Percentiles rank a stretch among this genome's conserved stretches.
These are phyloP conservation scores for Blastomyces silverae DNA, from an alignment of 2,329 filamentous ascomycete genomes.

Conservation along the genomic window DNA sequence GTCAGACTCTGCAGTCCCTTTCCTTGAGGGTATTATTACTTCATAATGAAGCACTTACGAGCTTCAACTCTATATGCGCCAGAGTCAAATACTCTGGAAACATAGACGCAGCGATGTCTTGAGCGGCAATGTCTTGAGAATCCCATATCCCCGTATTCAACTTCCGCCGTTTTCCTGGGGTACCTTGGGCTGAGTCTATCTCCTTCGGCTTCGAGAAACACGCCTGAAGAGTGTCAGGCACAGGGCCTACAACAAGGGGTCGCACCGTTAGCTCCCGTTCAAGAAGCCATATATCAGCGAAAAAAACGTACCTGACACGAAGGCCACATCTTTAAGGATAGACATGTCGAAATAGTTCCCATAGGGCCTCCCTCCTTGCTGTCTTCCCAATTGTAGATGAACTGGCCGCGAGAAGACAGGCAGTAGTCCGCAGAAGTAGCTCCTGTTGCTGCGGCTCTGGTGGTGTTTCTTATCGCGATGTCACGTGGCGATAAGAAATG, in stretches of 20 bases:
- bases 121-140: background rate
- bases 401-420: background rate
- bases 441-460: no score
- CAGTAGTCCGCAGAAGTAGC: no score
- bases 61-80: conserved; percentile 27
- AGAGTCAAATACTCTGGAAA: conserved; percentile 30
- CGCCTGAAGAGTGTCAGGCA: conserved; percentile 1
- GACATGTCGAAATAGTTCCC: background rate
- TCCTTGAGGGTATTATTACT: no score
- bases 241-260: background rate
- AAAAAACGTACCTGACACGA: conserved; percentile 6
- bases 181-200: background rate
- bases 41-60: conserved; percentile 25
- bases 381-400: background rate
- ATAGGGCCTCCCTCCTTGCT: background rate
- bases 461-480: no score
- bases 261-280: background rate
- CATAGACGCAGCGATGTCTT: background rate
- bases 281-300: background rate
- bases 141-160: background rate
- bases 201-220: background rate
- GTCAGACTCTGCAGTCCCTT: no score
- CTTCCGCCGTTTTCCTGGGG: conserved; percentile 9
- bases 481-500: no score
- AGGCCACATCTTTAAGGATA: background rate